These are phyloP conservation scores for Spiraea crenata DNA, from an alignment of 331 rosid genomes.

Conservation along the genomic window DNA sequence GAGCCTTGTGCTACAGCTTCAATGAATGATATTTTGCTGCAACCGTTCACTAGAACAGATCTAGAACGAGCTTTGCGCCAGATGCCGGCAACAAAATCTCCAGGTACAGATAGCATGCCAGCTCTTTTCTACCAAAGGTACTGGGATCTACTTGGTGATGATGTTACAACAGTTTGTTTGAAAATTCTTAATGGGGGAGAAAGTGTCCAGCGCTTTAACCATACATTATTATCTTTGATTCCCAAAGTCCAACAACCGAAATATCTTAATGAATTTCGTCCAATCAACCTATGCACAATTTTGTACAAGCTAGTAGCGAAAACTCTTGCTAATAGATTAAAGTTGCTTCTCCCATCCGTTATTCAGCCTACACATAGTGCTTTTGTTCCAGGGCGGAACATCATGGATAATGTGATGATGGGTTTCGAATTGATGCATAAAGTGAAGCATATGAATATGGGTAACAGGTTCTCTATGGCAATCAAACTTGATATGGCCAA, in stretches of 20 bases:
- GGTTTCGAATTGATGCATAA: not conserved
- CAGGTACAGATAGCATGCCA: not conserved
- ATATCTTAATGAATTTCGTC: not conserved
- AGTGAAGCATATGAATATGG: not conserved
- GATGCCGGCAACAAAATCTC: not conserved
- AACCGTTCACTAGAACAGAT: not conserved
- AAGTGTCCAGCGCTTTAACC: not conserved
- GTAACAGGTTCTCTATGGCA: not conserved
- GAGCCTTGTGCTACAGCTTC: too few species aligned
- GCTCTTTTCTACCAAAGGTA: not conserved
- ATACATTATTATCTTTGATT: not conserved
- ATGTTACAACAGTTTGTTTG: not conserved
- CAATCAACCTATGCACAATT: not conserved
- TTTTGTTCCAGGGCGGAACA: not conserved
- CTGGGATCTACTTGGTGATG: not conserved
- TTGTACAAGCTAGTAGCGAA: not conserved
- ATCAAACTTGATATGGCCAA: slow-evolving; percentile 14
- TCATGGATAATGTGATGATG: not conserved
- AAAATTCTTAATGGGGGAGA: not conserved
- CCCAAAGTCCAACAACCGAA: not conserved
- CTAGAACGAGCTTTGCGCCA: not conserved
- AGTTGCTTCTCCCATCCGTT: not conserved
- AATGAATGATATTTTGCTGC: not conserved
- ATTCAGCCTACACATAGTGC: not conserved
- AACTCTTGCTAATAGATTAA: not conserved